These are phyloP conservation scores for Gomphus bonarii DNA, from an alignment of 1,284 basidiomycete species.

Conservation along the genomic window DNA sequence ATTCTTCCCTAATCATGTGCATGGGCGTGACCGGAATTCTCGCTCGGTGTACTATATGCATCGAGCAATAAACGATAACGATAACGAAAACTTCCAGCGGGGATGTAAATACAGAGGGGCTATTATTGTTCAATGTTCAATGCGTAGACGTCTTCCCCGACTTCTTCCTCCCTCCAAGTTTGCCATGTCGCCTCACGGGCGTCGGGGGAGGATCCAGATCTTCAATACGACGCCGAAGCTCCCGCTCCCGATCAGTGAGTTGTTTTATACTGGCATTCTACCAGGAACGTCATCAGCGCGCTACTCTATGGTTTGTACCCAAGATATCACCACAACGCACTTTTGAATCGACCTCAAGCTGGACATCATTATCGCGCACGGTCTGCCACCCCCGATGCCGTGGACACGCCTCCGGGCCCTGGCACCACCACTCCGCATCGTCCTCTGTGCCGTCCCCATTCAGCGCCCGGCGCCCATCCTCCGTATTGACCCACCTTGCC, in stretches of 20 bases:
- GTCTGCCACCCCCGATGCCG: constrained; percentile 80
- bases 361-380: constrained; percentile 58
- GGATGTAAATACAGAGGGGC: background rate
- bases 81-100: background rate
- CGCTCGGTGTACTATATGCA: background rate
- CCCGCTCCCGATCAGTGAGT: constrained; percentile 59
- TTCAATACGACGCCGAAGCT: constrained; percentile 62
- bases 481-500: constrained; percentile 32
- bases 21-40: background rate
- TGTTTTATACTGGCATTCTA: constrained; percentile 17
- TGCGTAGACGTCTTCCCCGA: background rate
- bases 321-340: background rate
- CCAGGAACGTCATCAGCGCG: background rate
- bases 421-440: constrained; percentile 56
- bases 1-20: too few species aligned
- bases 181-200: background rate
- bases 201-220: constrained; percentile 37
- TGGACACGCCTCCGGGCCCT: constrained; percentile 62
- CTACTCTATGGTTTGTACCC: too few species aligned
- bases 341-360: constrained; percentile 34
- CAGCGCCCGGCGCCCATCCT: constrained; percentile 18
- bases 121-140: background rate
- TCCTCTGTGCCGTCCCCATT: constrained; percentile 26
- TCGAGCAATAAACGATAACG: background rate
- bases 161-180: background rate